Evolutionary conservation across 495 filamentous ascomycete species (phyloP), one percentile per base, ranked within the genome.

Genomic region (Daldinia bambusicola): DNA sequence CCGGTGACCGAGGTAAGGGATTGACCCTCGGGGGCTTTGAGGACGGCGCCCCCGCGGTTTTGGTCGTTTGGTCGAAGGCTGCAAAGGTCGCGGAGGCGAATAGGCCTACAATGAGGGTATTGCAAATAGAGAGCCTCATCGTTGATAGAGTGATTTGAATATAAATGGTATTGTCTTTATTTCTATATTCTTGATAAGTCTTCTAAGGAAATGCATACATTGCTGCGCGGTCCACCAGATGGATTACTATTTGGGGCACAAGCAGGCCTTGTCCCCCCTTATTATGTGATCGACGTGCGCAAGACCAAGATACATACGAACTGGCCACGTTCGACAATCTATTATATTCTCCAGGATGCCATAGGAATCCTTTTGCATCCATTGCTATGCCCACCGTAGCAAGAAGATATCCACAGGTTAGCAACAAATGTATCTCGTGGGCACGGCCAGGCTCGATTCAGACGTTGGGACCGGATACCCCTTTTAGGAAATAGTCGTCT

Each of bases 21-120:
- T 10, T 32, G 20, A 6, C 38, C 61, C 50, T 38, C 61, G 1
- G 61, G 61, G 8, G 34, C 61, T 32, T 63, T 63, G 32, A 63
- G 61, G 13, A 63, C 61, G 12, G 61, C 61, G 2, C 61, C 61
- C 10, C 61, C 61, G 20, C 61, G 61, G 34, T 63, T 63, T 13
- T 63, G 61, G 61, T 63, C 61, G 61, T 63, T 13, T 63, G 61
- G 61, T 63, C 61, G 61, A 63, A 63, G 38, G 45, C 61, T 38
- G 61, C 61, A 31, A 55, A 31, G 48, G 48, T 6, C 31, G 61
- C 2, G 18, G 61, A 14, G 48, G 48, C 5, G 34, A 63, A 55
- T 52, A 63, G n/a, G 14, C 18, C 30, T 16, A 34, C n/a, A 10
- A 43, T 6, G 48, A 63, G 10, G 48, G 50, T 34, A 20, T 34